A percentile compares a stretch with the other conserved stretches of the same genome.
Conservation (phyloP, 495 filamentous ascomycete species). For the Penicillium steckii region DNA sequence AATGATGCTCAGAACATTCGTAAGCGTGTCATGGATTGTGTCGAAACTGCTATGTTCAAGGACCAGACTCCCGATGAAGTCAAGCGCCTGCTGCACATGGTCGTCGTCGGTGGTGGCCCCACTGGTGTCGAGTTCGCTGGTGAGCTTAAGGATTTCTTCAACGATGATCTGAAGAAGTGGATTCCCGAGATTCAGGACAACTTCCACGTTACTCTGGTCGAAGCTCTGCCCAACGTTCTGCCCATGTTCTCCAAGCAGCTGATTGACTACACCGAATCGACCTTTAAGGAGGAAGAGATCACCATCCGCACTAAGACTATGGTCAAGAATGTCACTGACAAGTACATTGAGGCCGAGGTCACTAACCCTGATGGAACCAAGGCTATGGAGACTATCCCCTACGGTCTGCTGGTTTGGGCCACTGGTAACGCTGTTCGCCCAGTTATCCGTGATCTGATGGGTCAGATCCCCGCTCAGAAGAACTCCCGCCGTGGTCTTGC, state of each 20-base stretch:
- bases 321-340: slow-evolving; percentile 96
- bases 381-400: slow-evolving; percentile 77
- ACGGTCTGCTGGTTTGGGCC: slow-evolving; percentile 96
- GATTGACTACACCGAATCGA: slow-evolving; percentile 98
- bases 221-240: slow-evolving; percentile 96
- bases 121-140: slow-evolving; percentile 98
- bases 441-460: slow-evolving; percentile 86
- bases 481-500: slow-evolving; percentile 91
- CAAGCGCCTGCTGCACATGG: slow-evolving; percentile 96
- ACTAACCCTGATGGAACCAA: slow-evolving; percentile 85
- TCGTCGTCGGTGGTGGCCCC: slow-evolving; percentile 95
- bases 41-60: slow-evolving; percentile 98
- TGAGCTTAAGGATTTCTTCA: slow-evolving; percentile 98
- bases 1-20: slow-evolving; percentile 92
- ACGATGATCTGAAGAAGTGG: slow-evolving; percentile 96
- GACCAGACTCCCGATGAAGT: slow-evolving; percentile 88
- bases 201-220: slow-evolving; percentile 95
- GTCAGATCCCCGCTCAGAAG: slow-evolving; percentile 88
- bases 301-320: slow-evolving; percentile 96
- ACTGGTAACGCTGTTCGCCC: slow-evolving; percentile 93
- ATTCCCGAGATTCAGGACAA: slow-evolving; percentile 91
- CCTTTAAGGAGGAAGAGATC: slow-evolving; percentile 98
- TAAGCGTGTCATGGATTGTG: slow-evolving; percentile 99
- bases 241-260: slow-evolving; percentile 99
- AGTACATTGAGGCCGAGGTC: slow-evolving; percentile 87